Conservation (phyloP, 192 early-diverging fungal genomes). For the Phlyctochytrium arcticum region DNA sequence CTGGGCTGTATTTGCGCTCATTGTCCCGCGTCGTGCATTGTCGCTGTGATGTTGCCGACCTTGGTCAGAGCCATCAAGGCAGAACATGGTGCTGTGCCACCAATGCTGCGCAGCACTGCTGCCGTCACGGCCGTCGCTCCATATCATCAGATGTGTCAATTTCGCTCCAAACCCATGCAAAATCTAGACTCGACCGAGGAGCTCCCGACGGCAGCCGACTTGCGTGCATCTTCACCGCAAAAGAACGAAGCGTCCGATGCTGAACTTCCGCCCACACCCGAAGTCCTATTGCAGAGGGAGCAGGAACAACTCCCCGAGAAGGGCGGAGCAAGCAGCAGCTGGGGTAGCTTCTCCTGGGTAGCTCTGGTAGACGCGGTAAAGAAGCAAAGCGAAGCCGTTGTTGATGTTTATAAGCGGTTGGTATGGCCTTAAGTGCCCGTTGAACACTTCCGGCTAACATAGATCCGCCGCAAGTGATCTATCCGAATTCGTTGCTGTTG, state of each 20-base stretch:
- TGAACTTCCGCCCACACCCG: neutral
- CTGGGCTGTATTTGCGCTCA: constrained; percentile 4
- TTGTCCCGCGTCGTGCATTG: neutral
- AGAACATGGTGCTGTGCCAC: too few species aligned
- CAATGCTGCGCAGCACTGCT: too few species aligned
- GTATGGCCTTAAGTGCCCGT: neutral
- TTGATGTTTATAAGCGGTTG: constrained; percentile 31
- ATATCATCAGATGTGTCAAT: too few species aligned
- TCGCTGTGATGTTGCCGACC: neutral
- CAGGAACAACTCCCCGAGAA: neutral
- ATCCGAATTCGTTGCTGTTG: constrained; percentile 35
- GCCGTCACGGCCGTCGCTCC: too few species aligned
- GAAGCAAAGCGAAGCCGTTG: constrained; percentile 39
- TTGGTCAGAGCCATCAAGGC: too few species aligned
- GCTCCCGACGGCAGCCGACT: neutral
- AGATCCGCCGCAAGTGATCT: constrained; percentile 25
- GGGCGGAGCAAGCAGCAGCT: constrained; percentile 9
- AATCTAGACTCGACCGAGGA: neutral
- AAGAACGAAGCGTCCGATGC: neutral
- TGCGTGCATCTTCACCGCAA: neutral
- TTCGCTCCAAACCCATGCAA: neutral
- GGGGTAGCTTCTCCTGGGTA: constrained; percentile 36
- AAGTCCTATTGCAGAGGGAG: neutral
- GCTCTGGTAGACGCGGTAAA: constrained; percentile 41
- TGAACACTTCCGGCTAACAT: neutral